Conservation (phyloP, 345 rosid species). For the Physaria fendleri region DNA sequence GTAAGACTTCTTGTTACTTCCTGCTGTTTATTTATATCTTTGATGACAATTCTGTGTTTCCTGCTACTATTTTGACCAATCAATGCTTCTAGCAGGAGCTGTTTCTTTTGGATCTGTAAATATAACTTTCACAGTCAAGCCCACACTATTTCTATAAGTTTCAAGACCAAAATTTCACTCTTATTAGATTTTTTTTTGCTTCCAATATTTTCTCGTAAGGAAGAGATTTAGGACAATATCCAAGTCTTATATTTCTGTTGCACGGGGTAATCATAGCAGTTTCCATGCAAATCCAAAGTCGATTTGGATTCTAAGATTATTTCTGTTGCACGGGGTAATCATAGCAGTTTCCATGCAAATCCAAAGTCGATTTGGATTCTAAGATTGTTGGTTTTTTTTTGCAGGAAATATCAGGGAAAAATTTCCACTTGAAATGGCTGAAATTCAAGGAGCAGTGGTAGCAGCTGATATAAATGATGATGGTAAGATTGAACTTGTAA, state of each 20-base stretch:
- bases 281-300: constrained; percentile 18
- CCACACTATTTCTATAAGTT: neutral
- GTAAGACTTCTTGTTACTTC: constrained; percentile 37
- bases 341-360: constrained; percentile 22
- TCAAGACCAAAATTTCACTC: neutral
- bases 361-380: constrained; percentile 21
- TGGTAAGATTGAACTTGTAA: constrained; percentile 94
- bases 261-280: constrained; percentile 10
- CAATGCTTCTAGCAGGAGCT: neutral
- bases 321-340: constrained; percentile 5
- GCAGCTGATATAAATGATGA: constrained; percentile 99
- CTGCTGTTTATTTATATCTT: neutral
- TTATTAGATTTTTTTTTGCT: neutral
- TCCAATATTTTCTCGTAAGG: neutral
- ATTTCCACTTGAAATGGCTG: constrained; percentile 98
- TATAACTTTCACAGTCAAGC: neutral
- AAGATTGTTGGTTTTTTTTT: constrained; percentile 14
- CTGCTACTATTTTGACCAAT: neutral
- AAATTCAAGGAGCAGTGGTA: constrained; percentile 92
- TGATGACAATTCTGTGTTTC: neutral
- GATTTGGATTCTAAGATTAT: constrained; percentile 25
- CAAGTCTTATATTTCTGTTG: neutral
- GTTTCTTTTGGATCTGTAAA: neutral
- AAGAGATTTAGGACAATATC: constrained; percentile 1
- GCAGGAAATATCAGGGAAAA: constrained; percentile 76